Conservation (phyloP, 2,329 filamentous ascomycete species). For the Calonectria leucothoes region DNA sequence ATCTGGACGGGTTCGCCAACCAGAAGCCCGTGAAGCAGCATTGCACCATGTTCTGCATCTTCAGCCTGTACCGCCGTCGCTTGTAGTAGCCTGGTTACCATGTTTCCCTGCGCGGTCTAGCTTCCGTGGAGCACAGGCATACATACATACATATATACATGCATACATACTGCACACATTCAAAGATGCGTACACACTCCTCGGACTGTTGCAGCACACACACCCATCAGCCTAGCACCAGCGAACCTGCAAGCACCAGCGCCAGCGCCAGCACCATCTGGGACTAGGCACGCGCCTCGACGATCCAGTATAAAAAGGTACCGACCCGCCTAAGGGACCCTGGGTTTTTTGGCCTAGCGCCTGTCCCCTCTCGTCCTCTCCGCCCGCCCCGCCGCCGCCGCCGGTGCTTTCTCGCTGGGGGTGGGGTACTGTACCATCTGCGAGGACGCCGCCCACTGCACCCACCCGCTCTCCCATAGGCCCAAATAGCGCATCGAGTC, state of each 20-base stretch:
- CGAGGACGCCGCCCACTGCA: not conserved
- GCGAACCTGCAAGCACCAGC: not conserved
- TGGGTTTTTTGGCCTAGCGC: slow-evolving; percentile 14
- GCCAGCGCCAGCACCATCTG: not conserved
- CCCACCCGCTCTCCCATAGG: not conserved
- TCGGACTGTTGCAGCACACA: slow-evolving; percentile 1
- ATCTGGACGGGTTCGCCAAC: not conserved
- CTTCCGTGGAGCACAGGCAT: not conserved
- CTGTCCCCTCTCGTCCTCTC: slow-evolving; percentile 13
- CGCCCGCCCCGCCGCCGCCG: slow-evolving; percentile 15
- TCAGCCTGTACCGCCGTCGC: not conserved
- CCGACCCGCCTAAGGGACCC: slow-evolving; percentile 6
- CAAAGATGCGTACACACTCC: not conserved
- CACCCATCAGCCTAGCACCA: not conserved
- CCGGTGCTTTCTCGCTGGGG: slow-evolving; percentile 15
- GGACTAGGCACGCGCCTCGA: slow-evolving; percentile 13
- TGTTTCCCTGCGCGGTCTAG: not conserved
- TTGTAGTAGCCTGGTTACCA: not conserved
- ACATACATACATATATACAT: not conserved
- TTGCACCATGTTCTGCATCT: not conserved
- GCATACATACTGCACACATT: not conserved
- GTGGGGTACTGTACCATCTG: slow-evolving; percentile 7
- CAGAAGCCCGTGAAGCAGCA: not conserved
- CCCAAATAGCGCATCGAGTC: slow-evolving; percentile 1
- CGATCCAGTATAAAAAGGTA: slow-evolving; percentile 14